Percentiles rank a stretch among this genome's conserved stretches.
Evolutionary conservation across 331 rosid genomes (phyloP).

Genomic region (Rosa hybrid): DNA sequence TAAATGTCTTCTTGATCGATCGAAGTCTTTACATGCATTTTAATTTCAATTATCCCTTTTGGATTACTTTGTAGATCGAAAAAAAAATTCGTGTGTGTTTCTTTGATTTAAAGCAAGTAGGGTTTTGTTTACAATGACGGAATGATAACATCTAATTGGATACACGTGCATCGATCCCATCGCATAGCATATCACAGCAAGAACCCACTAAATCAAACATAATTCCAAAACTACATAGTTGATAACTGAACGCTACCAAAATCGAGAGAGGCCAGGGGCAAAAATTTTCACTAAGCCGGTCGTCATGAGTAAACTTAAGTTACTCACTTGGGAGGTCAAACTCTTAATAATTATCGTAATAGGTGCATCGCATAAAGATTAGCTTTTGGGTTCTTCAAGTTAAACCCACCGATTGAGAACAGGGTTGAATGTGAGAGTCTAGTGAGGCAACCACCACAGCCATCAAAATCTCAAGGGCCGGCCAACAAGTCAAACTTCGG

Average conservation of each 20-base stretch:
- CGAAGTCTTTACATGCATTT: constrained; percentile 13
- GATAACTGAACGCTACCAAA: not conserved
- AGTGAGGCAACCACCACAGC: not conserved
- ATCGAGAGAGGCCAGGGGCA: not conserved
- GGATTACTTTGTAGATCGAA: constrained; percentile 43
- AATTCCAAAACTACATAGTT: not conserved
- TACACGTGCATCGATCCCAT: constrained; percentile 56
- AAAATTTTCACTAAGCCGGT: not conserved
- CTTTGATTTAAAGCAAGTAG: constrained; percentile 51
- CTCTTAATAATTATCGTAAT: not conserved
- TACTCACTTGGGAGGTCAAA: not conserved
- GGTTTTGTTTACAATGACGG: constrained; percentile 33
- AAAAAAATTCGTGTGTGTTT: constrained; percentile 28
- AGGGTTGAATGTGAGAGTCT: not conserved
- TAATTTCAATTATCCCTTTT: constrained; percentile 23
- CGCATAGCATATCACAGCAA: constrained; percentile 26
- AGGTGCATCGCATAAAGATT: not conserved
- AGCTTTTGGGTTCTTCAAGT: not conserved
- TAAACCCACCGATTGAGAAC: not conserved
- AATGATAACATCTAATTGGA: constrained; percentile 36
- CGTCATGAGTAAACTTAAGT: not conserved
- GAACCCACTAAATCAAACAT: constrained; percentile 20
- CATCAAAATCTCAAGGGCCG: not conserved
- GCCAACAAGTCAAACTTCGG: not conserved
- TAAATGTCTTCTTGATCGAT: constrained; percentile 15